Conservation (phyloP, 208 protist genomes). For the Trichomonas gallinae region DNA sequence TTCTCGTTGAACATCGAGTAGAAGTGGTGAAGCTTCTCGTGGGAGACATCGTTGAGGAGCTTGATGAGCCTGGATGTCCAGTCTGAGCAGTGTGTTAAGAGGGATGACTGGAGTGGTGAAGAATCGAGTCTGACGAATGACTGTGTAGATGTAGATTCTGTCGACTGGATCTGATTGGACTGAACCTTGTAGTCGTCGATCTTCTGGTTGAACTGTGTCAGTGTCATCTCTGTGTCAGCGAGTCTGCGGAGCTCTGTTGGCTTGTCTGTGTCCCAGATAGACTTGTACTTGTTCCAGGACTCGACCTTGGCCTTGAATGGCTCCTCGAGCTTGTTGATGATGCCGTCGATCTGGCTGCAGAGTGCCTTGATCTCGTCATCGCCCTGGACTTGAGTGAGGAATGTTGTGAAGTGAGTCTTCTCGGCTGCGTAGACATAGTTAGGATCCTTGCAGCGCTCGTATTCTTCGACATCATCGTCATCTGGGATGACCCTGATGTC, state of each 20-base stretch:
- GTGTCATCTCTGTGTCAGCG: neutral
- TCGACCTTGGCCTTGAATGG: neutral
- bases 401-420: neutral
- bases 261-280: neutral
- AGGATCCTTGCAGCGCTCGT: neutral
- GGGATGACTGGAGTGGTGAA: constrained; percentile 77
- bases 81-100: constrained; percentile 73
- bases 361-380: neutral
- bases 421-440: neutral
- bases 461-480: neutral
- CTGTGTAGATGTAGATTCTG: neutral
- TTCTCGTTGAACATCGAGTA: neutral
- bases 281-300: neutral
- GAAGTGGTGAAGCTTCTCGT: neutral
- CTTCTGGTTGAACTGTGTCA: neutral
- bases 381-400: neutral
- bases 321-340: neutral
- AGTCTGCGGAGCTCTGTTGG: neutral
- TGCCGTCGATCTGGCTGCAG: neutral
- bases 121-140: constrained; percentile 80
- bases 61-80: constrained; percentile 79
- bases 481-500: neutral
- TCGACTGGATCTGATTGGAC: neutral
- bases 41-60: constrained; percentile 60
- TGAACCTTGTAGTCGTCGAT: neutral